These are phyloP conservation scores for Saccharomyces hybrid DNA, from an alignment of 1,139 yeast species.

Conservation along the genomic window DNA sequence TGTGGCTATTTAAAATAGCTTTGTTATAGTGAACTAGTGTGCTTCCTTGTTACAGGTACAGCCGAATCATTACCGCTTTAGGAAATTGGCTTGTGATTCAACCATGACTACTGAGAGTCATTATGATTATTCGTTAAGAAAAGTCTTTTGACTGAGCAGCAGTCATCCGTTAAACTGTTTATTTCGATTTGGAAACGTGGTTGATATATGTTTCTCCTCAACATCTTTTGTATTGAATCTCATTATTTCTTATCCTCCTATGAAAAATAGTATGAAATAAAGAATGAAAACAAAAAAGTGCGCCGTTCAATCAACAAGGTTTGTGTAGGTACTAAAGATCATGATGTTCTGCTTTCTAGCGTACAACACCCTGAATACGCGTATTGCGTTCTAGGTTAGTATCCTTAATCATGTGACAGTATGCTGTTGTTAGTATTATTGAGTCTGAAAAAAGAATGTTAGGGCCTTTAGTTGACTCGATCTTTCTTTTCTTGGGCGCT, in stretches of 20 bases:
- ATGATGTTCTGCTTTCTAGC: background rate
- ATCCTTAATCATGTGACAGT: background rate
- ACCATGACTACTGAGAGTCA: background rate
- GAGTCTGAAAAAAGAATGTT: background rate
- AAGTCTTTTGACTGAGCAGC: background rate
- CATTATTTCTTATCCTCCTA: background rate
- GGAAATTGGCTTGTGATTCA: background rate
- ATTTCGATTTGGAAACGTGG: background rate
- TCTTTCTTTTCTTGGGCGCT: background rate
- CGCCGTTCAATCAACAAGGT: background rate
- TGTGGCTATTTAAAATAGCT: background rate
- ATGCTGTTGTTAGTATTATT: background rate
- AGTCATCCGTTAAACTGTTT: background rate
- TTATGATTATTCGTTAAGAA: background rate
- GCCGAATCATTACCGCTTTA: background rate
- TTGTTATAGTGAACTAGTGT: background rate
- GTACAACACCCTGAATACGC: background rate
- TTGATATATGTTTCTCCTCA: background rate
- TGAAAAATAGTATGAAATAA: background rate
- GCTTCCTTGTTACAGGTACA: background rate
- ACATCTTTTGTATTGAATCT: background rate
- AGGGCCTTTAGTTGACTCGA: background rate
- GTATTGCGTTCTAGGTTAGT: background rate
- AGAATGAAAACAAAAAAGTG: background rate
- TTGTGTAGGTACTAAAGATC: background rate